Evolutionary conservation across 495 filamentous ascomycete genomes (phyloP), one percentile per base, ranked within the genome.

Genomic region (Talaromyces adpressus): DNA sequence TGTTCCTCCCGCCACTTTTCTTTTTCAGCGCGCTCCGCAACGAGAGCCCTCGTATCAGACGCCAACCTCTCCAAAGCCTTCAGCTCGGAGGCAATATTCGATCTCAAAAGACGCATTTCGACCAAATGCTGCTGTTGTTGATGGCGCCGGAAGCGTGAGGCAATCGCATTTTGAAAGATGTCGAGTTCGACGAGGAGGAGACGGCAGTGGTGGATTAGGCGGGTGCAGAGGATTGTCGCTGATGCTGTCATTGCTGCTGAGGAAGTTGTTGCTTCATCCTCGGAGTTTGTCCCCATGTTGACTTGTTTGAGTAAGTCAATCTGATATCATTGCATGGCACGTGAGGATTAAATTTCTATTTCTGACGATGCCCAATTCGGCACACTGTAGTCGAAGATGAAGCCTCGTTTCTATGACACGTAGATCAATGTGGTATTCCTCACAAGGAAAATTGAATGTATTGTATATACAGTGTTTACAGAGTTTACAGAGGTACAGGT

Each of bases 61-160:
- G 72, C 66, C n/a, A 85, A 69, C 63, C 78, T 82, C 64, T 83
- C 71, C 7, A 87, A 65, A 59, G 78, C 77, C 61, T 72, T 79
- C 63, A 82, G 57, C 63, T 87, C 84, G 0, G 79, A 71, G 30
- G 72, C 65, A 7, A 85, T 70, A 30, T 73, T 79, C 8, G 75
- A 79, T 25, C 77, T 79, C 57, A 86, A 79, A 9, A 79, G 75
- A 32, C 81, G 75, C 49, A 81, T 71, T 61, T 87, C 83, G 2
- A 85, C 78, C n/a, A 74, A 65, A 34, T 62, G 60, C 30, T 52
- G 60, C 45, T 62, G 60, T 53, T 62, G 60, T 51, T 82, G 78
- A 20, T 79, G 79, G 67, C 80, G 80, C 41, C 77, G 80, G 23
- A 78, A 72, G 14, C 73, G 74, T 9, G 72, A 57, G 39, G 75